Percentiles rank a stretch among this genome's conserved stretches.
phyloP scores from a whole-genome alignment of 2,329 filamentous ascomycete species.

The Teratosphaeria zuluensis region DNA sequence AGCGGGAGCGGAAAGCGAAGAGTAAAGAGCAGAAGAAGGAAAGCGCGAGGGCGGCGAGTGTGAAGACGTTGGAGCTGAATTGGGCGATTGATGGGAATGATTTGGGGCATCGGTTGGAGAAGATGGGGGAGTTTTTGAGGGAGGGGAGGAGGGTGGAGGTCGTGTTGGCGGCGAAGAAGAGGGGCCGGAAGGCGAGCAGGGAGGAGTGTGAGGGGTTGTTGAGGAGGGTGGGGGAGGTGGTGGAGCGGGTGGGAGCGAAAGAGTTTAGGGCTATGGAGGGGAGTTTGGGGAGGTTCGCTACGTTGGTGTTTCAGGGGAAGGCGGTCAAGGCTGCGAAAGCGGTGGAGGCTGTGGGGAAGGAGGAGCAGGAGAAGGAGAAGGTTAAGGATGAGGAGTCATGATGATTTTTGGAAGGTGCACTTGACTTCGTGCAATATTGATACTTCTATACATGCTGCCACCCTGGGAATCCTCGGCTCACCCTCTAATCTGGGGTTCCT shows the following conservation, averaged over 20 bases:
- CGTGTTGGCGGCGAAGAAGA: slow-evolving; percentile 57
- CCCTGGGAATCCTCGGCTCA: background rate
- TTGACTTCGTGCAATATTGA: background rate
- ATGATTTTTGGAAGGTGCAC: background rate
- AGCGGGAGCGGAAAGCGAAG: slow-evolving; percentile 32
- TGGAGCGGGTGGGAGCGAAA: slow-evolving; percentile 35
- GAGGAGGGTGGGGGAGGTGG: slow-evolving; percentile 37
- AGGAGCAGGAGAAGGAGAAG: background rate
- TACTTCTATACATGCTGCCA: background rate
- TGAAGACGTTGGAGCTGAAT: slow-evolving; percentile 78
- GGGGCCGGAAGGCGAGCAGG: slow-evolving; percentile 48
- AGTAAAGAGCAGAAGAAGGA: slow-evolving; percentile 37
- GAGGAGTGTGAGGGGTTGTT: slow-evolving; percentile 55
- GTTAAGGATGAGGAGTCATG: background rate
- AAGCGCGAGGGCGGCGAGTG: slow-evolving; percentile 34
- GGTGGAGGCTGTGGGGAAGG: slow-evolving; percentile 4
- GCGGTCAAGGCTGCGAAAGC: background rate
- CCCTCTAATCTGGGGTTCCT: background rate
- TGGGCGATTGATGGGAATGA: slow-evolving; percentile 78
- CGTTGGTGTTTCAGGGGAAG: slow-evolving; percentile 36
- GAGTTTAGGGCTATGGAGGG: slow-evolving; percentile 41
- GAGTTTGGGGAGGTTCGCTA: slow-evolving; percentile 34
- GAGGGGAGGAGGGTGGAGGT: slow-evolving; percentile 72
- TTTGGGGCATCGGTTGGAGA: slow-evolving; percentile 59
- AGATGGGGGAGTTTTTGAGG: slow-evolving; percentile 57